These are phyloP conservation scores for Cladorrhinum sp. DNA, from an alignment of 2,329 filamentous ascomycete species.

Conservation along the genomic window DNA sequence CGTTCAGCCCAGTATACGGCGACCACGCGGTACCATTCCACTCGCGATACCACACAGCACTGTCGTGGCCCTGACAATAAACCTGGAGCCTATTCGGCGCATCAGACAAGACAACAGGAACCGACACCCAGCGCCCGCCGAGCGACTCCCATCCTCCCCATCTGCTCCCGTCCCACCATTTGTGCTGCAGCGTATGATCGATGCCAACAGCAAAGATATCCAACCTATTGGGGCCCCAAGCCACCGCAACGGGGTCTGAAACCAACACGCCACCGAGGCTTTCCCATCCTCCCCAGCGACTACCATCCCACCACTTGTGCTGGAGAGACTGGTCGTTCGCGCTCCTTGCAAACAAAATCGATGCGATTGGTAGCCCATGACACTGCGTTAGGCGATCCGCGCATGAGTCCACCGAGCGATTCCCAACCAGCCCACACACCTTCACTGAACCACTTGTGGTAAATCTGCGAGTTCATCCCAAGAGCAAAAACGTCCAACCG, in stretches of 20 bases:
- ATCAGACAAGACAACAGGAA: constrained; percentile 11
- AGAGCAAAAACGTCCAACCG: constrained; percentile 2
- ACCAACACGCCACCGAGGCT: constrained; percentile 10
- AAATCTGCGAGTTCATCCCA: background rate
- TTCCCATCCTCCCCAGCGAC: constrained; percentile 14
- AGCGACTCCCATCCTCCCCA: constrained; percentile 17
- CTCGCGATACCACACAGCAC: constrained; percentile 13
- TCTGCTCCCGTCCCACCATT: constrained; percentile 13
- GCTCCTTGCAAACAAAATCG: constrained; percentile 7
- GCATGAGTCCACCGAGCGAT: background rate
- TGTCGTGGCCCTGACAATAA: constrained; percentile 10
- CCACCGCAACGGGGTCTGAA: constrained; percentile 7
- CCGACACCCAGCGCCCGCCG: constrained; percentile 10
- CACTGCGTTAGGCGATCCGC: background rate
- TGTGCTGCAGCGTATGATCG: constrained; percentile 13
- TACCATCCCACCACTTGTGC: constrained; percentile 12
- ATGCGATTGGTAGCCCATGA: constrained; percentile 5
- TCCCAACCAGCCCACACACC: background rate
- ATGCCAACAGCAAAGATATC: constrained; percentile 14
- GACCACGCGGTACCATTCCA: constrained; percentile 12
- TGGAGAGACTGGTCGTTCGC: background rate
- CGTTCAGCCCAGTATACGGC: constrained; percentile 2
- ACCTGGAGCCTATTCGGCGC: constrained; percentile 7
- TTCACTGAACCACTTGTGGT: background rate
- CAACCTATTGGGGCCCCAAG: constrained; percentile 14